Evolutionary conservation across 495 filamentous ascomycete species (phyloP), one percentile per base, ranked within the genome.

Genomic region (Penicillium salamii): DNA sequence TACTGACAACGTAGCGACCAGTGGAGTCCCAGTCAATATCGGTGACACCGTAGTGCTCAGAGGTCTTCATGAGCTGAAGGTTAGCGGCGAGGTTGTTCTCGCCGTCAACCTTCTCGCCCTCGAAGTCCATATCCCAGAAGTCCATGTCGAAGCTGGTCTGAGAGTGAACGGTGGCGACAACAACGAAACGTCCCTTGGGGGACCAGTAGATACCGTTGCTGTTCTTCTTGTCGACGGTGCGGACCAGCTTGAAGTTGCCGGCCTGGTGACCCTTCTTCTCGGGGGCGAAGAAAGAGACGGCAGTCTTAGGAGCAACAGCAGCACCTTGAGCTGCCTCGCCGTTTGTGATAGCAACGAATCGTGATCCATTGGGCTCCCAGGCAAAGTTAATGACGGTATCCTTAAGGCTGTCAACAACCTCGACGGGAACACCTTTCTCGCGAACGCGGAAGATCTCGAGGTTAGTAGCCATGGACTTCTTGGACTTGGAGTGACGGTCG

Each of bases 161-260:
- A 49, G 89, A 95, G 74, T 89, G 84, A 12, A 98, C 87, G 2
- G 93, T 93, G 18, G 89, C 93, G 12, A 98, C 82, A 34, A 96
- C 82, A 36, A 96, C 91, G 62, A 98, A 97, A 14, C 93, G 84
- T 13, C 93, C 93, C 75, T 88, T 90, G 12, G 93, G 93, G n/a
- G 90, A 95, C 93, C 93, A 98, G 82, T 96, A 96, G 62, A 98
- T 97, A 44, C 88, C 95, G 62, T 98, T 98, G 80, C 85, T 95
- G 69, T 91, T 98, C 81, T 96, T 97, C 83, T 96, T 96, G 57
- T 98, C 93, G 17, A 95, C 78, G 1, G 90, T 97, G 34, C 88
- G 83, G 47, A 97, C 84, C 55, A 91, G 87, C 78, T 89, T 93
- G 80, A 96, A 98, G 77, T 95, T 96, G 42, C 93, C 93, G 15